Percentiles rank a stretch among this genome's conserved stretches.
These are phyloP conservation scores for Fusarium sp. DNA, from an alignment of 2,329 filamentous ascomycete genomes.

Conservation along the genomic window DNA sequence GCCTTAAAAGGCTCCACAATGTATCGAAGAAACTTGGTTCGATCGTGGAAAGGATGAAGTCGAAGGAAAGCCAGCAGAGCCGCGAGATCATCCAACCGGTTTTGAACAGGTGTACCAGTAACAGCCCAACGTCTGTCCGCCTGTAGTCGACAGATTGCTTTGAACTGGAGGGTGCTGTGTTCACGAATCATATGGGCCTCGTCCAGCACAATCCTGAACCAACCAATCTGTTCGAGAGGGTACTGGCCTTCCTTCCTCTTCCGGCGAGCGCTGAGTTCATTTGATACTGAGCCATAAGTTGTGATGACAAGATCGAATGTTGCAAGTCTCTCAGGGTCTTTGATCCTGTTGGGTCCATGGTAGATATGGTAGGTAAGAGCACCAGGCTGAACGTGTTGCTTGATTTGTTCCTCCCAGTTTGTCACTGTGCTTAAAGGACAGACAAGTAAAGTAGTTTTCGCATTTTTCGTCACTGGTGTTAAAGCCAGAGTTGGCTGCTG, in stretches of 20 bases:
- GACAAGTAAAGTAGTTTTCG: slow-evolving; percentile 84
- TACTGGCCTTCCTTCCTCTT: slow-evolving; percentile 70
- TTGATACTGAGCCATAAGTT: slow-evolving; percentile 89
- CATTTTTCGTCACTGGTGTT: slow-evolving; percentile 73
- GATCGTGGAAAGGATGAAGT: slow-evolving; percentile 86
- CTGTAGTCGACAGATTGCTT: slow-evolving; percentile 83
- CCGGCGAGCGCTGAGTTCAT: slow-evolving; percentile 77
- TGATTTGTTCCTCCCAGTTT: slow-evolving; percentile 96
- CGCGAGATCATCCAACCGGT: slow-evolving; percentile 89
- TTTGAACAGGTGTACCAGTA: slow-evolving; percentile 97
- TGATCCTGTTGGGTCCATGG: slow-evolving; percentile 83
- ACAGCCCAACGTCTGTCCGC: slow-evolving; percentile 93
- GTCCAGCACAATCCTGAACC: slow-evolving; percentile 94
- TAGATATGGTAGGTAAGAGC: slow-evolving; percentile 83
- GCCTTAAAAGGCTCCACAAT: slow-evolving; percentile 90
- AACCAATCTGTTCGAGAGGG: slow-evolving; percentile 83
- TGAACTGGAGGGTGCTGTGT: slow-evolving; percentile 82
- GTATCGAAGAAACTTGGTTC: slow-evolving; percentile 79
- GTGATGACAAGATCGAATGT: slow-evolving; percentile 89
- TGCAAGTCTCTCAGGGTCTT: slow-evolving; percentile 75
- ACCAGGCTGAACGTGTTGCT: slow-evolving; percentile 77
- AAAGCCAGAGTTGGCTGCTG: slow-evolving; percentile 61
- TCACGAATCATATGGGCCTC: slow-evolving; percentile 97
- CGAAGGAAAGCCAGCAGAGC: slow-evolving; percentile 88
- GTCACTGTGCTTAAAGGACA: slow-evolving; percentile 91